phyloP scores from a whole-genome alignment of 495 filamentous ascomycete genomes.

The Aspergillus indologenus region DNA sequence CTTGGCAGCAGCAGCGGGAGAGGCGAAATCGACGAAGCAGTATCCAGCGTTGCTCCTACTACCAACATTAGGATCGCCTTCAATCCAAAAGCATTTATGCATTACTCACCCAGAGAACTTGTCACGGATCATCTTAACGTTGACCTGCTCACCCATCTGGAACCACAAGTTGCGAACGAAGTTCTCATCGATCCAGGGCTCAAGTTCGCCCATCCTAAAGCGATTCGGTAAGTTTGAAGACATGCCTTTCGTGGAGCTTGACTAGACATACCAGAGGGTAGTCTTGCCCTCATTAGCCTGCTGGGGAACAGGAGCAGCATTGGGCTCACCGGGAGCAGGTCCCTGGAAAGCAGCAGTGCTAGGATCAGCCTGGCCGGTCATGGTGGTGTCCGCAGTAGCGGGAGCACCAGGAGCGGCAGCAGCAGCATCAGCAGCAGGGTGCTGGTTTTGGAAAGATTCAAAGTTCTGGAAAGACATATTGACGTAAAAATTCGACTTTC shows the following conservation, averaged over 20 bases:
- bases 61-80: conserved; percentile 47
- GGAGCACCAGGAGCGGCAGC: conserved; percentile 53
- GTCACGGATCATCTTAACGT: conserved; percentile 99
- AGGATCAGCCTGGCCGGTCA: conserved; percentile 54
- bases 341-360: conserved; percentile 53
- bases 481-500: conserved; percentile 28
- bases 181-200: conserved; percentile 98
- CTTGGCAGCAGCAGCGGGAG: conserved; percentile 81
- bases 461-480: conserved; percentile 60
- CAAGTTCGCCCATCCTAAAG: conserved; percentile 94
- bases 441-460: conserved; percentile 54
- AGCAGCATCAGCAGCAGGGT: conserved; percentile 49
- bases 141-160: conserved; percentile 86
- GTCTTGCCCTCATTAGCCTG: conserved; percentile 69
- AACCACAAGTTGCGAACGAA: conserved; percentile 95
- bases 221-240: background rate
- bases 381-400: conserved; percentile 49
- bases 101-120: conserved; percentile 92
- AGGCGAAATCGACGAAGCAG: conserved; percentile 94
- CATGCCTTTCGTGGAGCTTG: background rate
- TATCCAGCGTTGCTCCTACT: conserved; percentile 91
- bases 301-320: conserved; percentile 50
- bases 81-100: conserved; percentile 4
- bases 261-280: conserved; percentile 66
- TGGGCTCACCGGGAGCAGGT: conserved; percentile 50